A percentile compares a stretch with the other conserved stretches of the same genome.
phyloP scores from a whole-genome alignment of 306 rosid species.

The Rubus idaeus region DNA sequence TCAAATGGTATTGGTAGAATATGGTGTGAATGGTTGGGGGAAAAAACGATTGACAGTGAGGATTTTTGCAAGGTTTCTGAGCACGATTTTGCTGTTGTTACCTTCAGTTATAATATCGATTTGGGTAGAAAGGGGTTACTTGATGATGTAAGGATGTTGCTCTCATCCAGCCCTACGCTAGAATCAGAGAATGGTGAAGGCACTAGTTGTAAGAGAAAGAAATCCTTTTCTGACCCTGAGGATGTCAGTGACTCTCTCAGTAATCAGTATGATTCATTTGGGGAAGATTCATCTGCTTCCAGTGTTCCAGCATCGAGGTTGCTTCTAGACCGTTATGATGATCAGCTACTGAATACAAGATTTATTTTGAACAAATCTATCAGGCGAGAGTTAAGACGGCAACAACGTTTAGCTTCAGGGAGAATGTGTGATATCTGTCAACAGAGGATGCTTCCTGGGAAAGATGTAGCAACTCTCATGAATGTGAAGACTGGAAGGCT shows the following conservation, averaged over 20 bases:
- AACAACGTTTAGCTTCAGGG: constrained; percentile 73
- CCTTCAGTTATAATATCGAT: constrained; percentile 61
- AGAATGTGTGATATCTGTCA: constrained; percentile 86
- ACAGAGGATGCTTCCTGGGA: constrained; percentile 89
- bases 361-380: constrained; percentile 58
- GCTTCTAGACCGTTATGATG: constrained; percentile 42
- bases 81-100: constrained; percentile 63
- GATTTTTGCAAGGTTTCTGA: constrained; percentile 37
- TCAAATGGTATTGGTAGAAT: constrained; percentile 55
- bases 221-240: constrained; percentile 55
- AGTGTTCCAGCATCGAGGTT: constrained; percentile 40
- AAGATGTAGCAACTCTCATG: constrained; percentile 82
- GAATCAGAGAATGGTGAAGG: constrained; percentile 38
- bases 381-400: constrained; percentile 75
- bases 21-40: constrained; percentile 97
- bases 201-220: constrained; percentile 51
- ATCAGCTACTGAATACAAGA: constrained; percentile 52
- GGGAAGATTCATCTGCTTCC: constrained; percentile 62
- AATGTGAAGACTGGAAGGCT: constrained; percentile 75
- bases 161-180: constrained; percentile 42
- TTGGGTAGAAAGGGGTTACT: constrained; percentile 62
- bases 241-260: constrained; percentile 47
- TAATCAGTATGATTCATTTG: constrained; percentile 59
- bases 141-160: constrained; percentile 51
- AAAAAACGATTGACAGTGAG: constrained; percentile 29